Conservation (phyloP, 2,329 filamentous ascomycete genomes). For the Paecilomyces niveus region DNA sequence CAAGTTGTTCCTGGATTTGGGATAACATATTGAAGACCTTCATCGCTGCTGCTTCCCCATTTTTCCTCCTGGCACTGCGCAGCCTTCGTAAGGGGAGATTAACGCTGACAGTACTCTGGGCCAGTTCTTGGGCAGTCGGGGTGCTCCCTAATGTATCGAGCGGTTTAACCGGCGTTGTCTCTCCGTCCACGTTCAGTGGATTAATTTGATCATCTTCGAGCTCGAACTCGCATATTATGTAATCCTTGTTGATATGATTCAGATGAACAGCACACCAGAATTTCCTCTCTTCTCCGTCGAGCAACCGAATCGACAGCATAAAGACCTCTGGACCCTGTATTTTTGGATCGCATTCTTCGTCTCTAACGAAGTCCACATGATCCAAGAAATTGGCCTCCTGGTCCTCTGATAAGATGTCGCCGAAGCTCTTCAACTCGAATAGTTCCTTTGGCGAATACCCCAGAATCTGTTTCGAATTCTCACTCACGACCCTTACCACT, state of each 20-base stretch:
- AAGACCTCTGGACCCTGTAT: slow-evolving; percentile 81
- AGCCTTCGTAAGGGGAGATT: slow-evolving; percentile 69
- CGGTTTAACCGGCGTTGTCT: slow-evolving; percentile 53
- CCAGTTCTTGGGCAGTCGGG: slow-evolving; percentile 66
- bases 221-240: slow-evolving; percentile 85
- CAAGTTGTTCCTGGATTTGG: slow-evolving; percentile 81
- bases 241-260: slow-evolving; percentile 57
- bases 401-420: slow-evolving; percentile 77
- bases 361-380: slow-evolving; percentile 79
- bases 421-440: slow-evolving; percentile 67
- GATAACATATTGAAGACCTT: slow-evolving; percentile 90
- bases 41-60: slow-evolving; percentile 81
- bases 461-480: slow-evolving; percentile 69
- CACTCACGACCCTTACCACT: slow-evolving; percentile 66
- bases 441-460: slow-evolving; percentile 71
- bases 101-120: slow-evolving; percentile 64
- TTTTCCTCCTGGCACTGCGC: slow-evolving; percentile 64
- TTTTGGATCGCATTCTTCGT: slow-evolving; percentile 69
- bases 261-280: slow-evolving; percentile 85
- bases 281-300: slow-evolving; percentile 53
- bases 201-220: slow-evolving; percentile 66
- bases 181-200: slow-evolving; percentile 56
- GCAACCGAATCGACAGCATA: slow-evolving; percentile 62
- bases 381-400: slow-evolving; percentile 77
- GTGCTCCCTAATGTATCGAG: slow-evolving; percentile 67